Evolutionary conservation across 495 filamentous ascomycete genomes (phyloP).

Genomic region (Extremus antarcticus): DNA sequence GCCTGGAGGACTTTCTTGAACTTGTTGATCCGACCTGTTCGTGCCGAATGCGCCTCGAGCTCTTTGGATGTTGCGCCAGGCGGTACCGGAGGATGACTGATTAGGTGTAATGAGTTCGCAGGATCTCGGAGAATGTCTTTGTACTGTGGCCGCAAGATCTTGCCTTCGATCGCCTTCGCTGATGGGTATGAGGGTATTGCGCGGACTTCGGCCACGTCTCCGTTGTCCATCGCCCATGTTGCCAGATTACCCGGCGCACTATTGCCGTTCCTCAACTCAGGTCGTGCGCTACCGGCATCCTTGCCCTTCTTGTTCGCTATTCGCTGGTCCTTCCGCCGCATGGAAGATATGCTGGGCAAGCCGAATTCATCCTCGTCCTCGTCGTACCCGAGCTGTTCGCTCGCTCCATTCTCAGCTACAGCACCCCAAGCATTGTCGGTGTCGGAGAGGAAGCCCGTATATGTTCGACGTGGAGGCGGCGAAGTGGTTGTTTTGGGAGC

Average conservation of each 20-base stretch:
- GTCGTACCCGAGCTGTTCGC: constrained; percentile 51
- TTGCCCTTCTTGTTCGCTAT: constrained; percentile 37
- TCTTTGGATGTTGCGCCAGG: constrained; percentile 71
- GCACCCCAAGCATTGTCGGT: constrained; percentile 67
- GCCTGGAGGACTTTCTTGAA: constrained; percentile 93
- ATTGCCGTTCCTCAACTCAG: background rate
- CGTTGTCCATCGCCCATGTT: constrained; percentile 56
- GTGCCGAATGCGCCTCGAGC: constrained; percentile 71
- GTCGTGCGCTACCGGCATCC: constrained; percentile 35
- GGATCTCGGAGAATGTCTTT: constrained; percentile 94
- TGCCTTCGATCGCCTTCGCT: constrained; percentile 77
- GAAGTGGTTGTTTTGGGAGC: constrained; percentile 36
- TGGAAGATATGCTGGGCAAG: constrained; percentile 77
- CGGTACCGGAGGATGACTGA: constrained; percentile 70
- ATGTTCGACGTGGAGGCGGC: constrained; percentile 51
- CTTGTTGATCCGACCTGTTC: constrained; percentile 93
- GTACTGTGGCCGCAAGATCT: constrained; percentile 92
- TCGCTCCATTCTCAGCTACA: constrained; percentile 52
- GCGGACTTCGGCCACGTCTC: constrained; percentile 83
- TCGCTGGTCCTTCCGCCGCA: constrained; percentile 58
- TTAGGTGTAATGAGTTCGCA: constrained; percentile 88
- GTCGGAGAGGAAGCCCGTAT: constrained; percentile 63
- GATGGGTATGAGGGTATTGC: constrained; percentile 71
- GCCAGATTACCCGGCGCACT: constrained; percentile 19
- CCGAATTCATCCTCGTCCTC: constrained; percentile 93